phyloP scores from a whole-genome alignment of 2,329 filamentous ascomycete genomes.

The Fusarium avenaceum region DNA sequence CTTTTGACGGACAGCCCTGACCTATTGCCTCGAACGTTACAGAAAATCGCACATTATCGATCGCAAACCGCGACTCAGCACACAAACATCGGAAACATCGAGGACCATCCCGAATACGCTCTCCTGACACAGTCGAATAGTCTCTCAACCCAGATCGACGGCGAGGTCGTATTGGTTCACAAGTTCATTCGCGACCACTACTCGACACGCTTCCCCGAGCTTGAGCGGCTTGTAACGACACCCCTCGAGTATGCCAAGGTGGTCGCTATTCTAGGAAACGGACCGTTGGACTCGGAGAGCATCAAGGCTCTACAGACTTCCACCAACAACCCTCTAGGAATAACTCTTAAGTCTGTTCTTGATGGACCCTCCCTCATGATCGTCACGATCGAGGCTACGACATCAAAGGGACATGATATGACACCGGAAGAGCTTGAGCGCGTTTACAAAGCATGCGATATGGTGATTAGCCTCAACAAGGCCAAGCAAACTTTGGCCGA shows the following conservation, averaged over 20 bases:
- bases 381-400: constrained; percentile 93
- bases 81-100: constrained; percentile 82
- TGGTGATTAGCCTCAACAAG: constrained; percentile 87
- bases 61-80: constrained; percentile 74
- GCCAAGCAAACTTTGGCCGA: constrained; percentile 90
- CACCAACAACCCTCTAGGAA: constrained; percentile 81
- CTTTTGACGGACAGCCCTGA: constrained; percentile 75
- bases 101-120: constrained; percentile 93
- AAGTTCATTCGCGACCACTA: constrained; percentile 98
- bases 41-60: constrained; percentile 87
- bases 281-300: constrained; percentile 82
- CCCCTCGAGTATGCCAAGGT: constrained; percentile 96
- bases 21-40: constrained; percentile 63
- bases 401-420: constrained; percentile 85
- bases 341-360: constrained; percentile 82
- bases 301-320: constrained; percentile 85
- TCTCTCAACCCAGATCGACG: constrained; percentile 91
- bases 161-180: constrained; percentile 92
- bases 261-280: constrained; percentile 92
- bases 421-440: constrained; percentile 79
- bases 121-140: constrained; percentile 90
- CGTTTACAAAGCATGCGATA: constrained; percentile 84
- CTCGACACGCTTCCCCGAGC: constrained; percentile 90
- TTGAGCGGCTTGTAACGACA: constrained; percentile 90
- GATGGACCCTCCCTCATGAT: constrained; percentile 95